Evolutionary conservation across 345 rosid genomes (phyloP).

Genomic region (Corchorus olitorius): DNA sequence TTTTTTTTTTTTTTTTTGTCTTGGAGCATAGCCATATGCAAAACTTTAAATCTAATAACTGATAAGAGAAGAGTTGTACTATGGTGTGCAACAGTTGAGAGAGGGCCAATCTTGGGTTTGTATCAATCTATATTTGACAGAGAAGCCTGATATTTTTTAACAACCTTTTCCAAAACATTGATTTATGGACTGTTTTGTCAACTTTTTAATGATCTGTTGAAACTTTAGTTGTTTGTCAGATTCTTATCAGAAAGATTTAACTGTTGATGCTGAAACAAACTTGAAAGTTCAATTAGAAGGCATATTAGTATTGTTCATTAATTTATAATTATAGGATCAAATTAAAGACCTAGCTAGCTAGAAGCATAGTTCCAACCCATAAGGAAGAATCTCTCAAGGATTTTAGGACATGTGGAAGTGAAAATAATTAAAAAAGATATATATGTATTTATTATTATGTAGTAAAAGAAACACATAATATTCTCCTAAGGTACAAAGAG

Average conservation of each 20-base stretch:
- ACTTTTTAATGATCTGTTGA: too few species aligned
- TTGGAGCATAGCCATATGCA: too few species aligned
- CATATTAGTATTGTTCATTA: background rate
- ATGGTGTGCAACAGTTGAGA: background rate
- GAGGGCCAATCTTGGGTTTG: background rate
- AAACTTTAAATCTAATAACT: too few species aligned
- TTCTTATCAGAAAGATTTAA: too few species aligned
- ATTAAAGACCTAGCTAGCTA: background rate
- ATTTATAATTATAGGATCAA: background rate
- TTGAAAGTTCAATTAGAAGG: background rate
- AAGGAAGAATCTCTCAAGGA: constrained; percentile 2
- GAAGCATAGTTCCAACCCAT: background rate
- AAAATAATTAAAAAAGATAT: background rate
- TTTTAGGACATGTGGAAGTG: background rate
- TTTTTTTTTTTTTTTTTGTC: too few species aligned
- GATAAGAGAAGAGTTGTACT: too few species aligned
- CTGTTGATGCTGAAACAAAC: background rate
- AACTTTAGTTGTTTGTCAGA: too few species aligned
- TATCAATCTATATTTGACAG: background rate
- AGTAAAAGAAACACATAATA: background rate
- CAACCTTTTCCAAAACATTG: background rate
- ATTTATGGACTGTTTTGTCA: too few species aligned
- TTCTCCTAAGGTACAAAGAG: background rate
- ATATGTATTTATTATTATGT: too few species aligned
- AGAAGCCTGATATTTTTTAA: background rate